Conservation (phyloP, 495 filamentous ascomycete genomes). For the Hyaloscypha finlandica region DNA sequence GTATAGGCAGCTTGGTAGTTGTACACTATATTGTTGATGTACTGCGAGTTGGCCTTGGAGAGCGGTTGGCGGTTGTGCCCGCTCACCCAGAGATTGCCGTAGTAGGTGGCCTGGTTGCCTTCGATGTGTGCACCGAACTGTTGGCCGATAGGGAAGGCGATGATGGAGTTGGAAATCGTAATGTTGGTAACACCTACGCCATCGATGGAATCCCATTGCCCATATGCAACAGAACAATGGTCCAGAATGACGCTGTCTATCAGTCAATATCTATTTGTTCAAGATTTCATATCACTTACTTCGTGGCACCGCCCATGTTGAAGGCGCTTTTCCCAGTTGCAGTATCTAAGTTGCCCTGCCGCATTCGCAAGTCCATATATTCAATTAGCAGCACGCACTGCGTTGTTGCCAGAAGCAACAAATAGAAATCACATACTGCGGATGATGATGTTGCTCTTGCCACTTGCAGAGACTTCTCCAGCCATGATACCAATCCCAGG, state of each 20-base stretch:
- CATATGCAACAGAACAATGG: conserved; percentile 41
- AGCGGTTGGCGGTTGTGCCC: conserved; percentile 33
- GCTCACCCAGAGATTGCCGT: conserved; percentile 39
- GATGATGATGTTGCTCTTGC: conserved; percentile 41
- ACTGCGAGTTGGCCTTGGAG: conserved; percentile 33
- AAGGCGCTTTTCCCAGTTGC: conserved; percentile 43
- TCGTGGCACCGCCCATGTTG: conserved; percentile 38
- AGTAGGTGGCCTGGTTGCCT: conserved; percentile 32
- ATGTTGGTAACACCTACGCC: conserved; percentile 41
- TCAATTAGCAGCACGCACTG: no score
- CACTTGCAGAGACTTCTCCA: conserved; percentile 38
- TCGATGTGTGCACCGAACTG: conserved; percentile 40
- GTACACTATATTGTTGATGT: conserved; percentile 46
- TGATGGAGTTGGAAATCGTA: conserved; percentile 45
- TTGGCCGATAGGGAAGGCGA: conserved; percentile 39
- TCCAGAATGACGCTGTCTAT: conserved; percentile 42
- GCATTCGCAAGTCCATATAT: conserved; percentile 37
- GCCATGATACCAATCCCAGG: conserved; percentile 41
- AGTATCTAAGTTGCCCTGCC: conserved; percentile 38
- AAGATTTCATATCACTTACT: no score
- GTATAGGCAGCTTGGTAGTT: conserved; percentile 45
- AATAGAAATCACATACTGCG: conserved; percentile 19
- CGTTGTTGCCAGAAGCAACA: no score
- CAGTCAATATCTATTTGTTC: no score
- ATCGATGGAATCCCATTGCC: conserved; percentile 40